Evolutionary conservation across 2,329 filamentous ascomycete genomes (phyloP).

Genomic region (Monosporascus sp.): DNA sequence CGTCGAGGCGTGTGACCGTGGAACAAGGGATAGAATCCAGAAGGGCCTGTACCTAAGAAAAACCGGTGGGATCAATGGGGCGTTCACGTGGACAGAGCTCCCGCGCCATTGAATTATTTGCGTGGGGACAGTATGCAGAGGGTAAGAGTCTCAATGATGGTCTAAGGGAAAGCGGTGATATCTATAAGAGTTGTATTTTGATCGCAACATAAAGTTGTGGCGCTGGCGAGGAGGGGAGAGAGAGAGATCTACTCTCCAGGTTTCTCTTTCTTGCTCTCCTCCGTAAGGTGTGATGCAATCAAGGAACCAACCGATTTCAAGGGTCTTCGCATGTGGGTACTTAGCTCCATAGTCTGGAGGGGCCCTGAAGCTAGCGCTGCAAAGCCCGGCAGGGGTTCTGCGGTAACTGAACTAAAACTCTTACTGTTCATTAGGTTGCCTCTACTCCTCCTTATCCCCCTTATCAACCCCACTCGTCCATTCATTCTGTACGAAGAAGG

Average conservation of each 20-base stretch:
- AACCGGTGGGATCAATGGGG: background rate
- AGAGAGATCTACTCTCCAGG: background rate
- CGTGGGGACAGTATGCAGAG: no score
- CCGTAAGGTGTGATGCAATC: background rate
- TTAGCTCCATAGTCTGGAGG: background rate
- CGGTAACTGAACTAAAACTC: background rate
- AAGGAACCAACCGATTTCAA: background rate
- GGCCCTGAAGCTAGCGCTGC: no score
- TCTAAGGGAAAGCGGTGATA: no score
- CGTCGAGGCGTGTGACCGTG: background rate
- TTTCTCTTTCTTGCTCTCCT: background rate
- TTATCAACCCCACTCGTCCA: background rate
- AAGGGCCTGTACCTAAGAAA: background rate
- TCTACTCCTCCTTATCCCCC: no score
- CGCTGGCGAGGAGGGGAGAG: background rate
- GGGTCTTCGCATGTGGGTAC: background rate
- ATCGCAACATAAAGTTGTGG: background rate
- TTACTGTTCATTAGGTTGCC: background rate
- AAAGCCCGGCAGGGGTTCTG: no score
- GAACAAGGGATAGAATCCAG: background rate
- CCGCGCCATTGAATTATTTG: background rate
- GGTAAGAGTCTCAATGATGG: no score
- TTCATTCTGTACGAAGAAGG: background rate
- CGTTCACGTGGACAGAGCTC: background rate
- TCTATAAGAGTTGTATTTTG: no score